phyloP scores from a whole-genome alignment of 768 basidiomycete genomes.

The Kwoniella bestiolae region DNA sequence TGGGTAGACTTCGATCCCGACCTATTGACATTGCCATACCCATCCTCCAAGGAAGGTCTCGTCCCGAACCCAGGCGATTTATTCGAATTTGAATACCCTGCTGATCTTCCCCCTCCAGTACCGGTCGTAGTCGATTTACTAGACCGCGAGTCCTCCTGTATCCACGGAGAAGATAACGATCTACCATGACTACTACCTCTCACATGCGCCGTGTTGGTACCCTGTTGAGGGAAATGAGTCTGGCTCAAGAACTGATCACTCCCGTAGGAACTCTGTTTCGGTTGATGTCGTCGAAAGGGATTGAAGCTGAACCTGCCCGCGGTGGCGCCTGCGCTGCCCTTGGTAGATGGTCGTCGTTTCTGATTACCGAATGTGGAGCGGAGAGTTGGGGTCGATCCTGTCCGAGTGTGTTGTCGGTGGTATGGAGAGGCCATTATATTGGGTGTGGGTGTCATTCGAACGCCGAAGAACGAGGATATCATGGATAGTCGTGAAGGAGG shows the following conservation, averaged over 20 bases:
- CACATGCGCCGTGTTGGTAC: too few species aligned
- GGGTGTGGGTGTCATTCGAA: constrained; percentile 9
- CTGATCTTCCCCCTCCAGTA: background rate
- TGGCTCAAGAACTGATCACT: background rate
- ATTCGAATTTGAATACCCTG: constrained; percentile 4
- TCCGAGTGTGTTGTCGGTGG: background rate
- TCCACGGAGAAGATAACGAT: constrained; percentile 1
- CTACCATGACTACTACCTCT: background rate
- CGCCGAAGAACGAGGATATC: constrained; percentile 35
- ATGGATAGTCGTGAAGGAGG: constrained; percentile 31
- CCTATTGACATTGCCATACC: background rate
- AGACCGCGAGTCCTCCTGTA: background rate
- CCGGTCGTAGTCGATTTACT: background rate
- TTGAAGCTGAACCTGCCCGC: constrained; percentile 2
- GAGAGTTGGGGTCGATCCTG: background rate
- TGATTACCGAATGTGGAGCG: background rate
- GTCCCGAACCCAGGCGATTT: constrained; percentile 1
- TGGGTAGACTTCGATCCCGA: background rate
- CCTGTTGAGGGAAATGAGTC: background rate
- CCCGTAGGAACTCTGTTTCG: background rate
- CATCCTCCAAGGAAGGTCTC: background rate
- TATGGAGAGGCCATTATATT: background rate
- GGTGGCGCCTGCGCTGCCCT: background rate
- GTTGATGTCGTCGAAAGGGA: background rate
- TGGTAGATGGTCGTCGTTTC: background rate